These are phyloP conservation scores for Uronychia setigera DNA, from an alignment of 73 alveolate species.

Conservation along the genomic window DNA sequence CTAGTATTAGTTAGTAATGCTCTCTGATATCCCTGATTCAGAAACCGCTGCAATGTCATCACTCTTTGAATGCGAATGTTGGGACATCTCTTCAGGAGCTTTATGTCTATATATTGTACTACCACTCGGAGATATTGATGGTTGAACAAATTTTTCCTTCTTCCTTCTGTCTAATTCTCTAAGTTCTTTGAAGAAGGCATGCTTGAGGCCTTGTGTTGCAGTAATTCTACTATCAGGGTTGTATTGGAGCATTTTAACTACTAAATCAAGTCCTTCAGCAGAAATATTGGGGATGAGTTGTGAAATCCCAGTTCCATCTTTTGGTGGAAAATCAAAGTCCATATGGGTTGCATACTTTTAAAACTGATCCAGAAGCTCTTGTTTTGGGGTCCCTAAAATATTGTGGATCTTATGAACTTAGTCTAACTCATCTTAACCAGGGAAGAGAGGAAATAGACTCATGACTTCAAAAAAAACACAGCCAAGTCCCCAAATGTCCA, in stretches of 20 bases:
- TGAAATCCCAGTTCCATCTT: slow-evolving; percentile 61
- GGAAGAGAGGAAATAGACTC: slow-evolving; percentile 87
- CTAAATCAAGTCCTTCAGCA: slow-evolving; percentile 66
- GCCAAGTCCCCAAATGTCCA: slow-evolving; percentile 93
- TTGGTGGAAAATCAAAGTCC: slow-evolving; percentile 73
- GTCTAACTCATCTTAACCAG: slow-evolving; percentile 77
- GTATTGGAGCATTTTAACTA: slow-evolving; percentile 85
- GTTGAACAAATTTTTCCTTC: too few species aligned
- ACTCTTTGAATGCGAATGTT: too few species aligned
- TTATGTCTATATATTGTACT: too few species aligned
- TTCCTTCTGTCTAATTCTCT: slow-evolving; percentile 47
- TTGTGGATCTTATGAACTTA: slow-evolving; percentile 28
- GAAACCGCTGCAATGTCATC: too few species aligned
- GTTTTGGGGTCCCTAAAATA: slow-evolving; percentile 26
- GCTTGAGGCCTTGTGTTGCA: slow-evolving; percentile 88
- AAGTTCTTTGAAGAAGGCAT: slow-evolving; percentile 89
- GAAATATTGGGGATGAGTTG: slow-evolving; percentile 79
- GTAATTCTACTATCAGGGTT: slow-evolving; percentile 93
- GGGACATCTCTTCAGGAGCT: too few species aligned
- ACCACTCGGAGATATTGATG: too few species aligned
- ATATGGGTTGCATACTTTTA: slow-evolving; percentile 52
- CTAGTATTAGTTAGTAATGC: too few species aligned
- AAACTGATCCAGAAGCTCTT: slow-evolving; percentile 16
- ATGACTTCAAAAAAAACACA: slow-evolving; percentile 90
- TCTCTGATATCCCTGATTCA: too few species aligned